Base-by-base conservation (phyloP, 2,329 filamentous ascomycete species). In the Xylariomycetidae sp. region DNA sequence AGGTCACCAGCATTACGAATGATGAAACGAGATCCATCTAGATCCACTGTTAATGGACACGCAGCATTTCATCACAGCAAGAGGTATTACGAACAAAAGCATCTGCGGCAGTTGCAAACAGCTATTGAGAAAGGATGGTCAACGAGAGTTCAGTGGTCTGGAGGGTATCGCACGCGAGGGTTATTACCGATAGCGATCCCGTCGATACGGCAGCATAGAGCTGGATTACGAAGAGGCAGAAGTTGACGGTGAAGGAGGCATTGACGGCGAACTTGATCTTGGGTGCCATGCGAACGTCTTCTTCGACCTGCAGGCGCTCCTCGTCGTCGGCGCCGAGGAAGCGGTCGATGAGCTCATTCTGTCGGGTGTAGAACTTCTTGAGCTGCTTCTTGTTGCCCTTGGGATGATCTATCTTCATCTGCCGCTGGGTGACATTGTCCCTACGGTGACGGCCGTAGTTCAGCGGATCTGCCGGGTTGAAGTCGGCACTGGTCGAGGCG, bases 51-150 rank as follows among this genome's bases (percentile, higher is more conserved):
- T 25, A 54, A 42, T 25, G n/a, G n/a, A n/a, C n/a, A 15, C 26
- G 47, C 31, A 49, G 40, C 31, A 40, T 31, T 36, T 36, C 31
- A 38, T 34, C 20, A 26, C n/a, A 25, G 13, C 25, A 30, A 32
- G 42, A 14, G 27, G 30, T 12, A 40, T 37, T 38, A 64, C 65
- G 50, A 46, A 70, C 66, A 54, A 79, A 78, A 5, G 77, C 77
- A 59, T 82, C 77, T 27, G 78, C 76, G 16, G 78, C 72, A n/a
- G 77, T 81, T 12, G 77, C 77, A 41, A 82, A 79, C 14, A 82
- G 65, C 56, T 62, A 45, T 37, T 23, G 25, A 17, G 42, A 51
- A 38, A 51, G 46, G 42, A 41, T 36, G 27, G 38, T 42, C 38
- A 31, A 38, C 26, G 20, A 31, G 29, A 40, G 8, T 23, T n/a